These are phyloP conservation scores for Zygosaccharomyces siamensis DNA, from an alignment of 805 yeast species.

Conservation along the genomic window DNA sequence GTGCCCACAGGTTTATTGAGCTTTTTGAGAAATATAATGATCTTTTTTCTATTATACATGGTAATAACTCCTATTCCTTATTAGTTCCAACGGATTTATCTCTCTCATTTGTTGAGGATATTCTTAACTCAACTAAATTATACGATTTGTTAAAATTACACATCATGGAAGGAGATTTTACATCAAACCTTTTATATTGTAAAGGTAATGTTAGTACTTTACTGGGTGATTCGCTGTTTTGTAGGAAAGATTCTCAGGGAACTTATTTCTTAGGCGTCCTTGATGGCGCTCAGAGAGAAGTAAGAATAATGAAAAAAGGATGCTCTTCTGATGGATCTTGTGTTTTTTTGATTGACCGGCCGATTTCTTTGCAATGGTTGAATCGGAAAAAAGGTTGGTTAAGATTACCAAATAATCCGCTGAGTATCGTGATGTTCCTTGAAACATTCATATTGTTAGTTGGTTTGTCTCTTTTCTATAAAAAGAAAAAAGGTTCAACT, in stretches of 20 bases:
- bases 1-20: conserved; percentile 42
- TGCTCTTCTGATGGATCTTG: conserved; percentile 50
- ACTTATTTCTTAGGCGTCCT: conserved; percentile 38
- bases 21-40: conserved; percentile 44
- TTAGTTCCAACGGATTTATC: conserved; percentile 66
- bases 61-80: conserved; percentile 49
- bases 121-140: conserved; percentile 41
- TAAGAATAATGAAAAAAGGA: conserved; percentile 56
- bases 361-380: conserved; percentile 63
- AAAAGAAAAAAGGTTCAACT: not conserved
- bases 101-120: conserved; percentile 47
- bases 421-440: conserved; percentile 59
- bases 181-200: conserved; percentile 46
- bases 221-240: conserved; percentile 40
- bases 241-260: conserved; percentile 40
- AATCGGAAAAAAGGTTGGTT: conserved; percentile 48
- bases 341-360: conserved; percentile 61
- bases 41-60: conserved; percentile 40
- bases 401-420: conserved; percentile 61
- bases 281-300: conserved; percentile 53
- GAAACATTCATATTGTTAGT: conserved; percentile 43
- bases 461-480: not conserved
- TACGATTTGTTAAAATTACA: conserved; percentile 61
- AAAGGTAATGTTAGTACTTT: conserved; percentile 41
- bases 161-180: conserved; percentile 55